Evolutionary conservation across 2,329 filamentous ascomycete genomes (phyloP).

Genomic region (Aspergillus ochraceoroseus): DNA sequence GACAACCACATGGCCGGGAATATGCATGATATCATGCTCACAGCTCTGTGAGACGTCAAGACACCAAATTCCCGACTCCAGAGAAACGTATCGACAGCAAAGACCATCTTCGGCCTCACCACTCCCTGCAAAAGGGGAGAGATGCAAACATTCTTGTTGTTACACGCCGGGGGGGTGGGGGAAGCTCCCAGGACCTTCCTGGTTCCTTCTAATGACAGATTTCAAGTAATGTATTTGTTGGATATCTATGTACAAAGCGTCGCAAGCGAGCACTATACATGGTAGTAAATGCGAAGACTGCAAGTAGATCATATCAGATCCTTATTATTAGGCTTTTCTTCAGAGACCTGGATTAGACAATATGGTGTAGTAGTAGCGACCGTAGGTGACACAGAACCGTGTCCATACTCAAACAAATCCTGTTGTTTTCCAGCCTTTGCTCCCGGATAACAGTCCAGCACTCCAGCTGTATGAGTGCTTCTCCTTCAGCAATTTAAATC

Average conservation of each 20-base stretch:
- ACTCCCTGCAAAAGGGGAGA: too few species aligned
- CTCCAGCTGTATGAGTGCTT: conserved; percentile 1
- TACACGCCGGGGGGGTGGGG: too few species aligned
- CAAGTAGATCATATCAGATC: conserved; percentile 1
- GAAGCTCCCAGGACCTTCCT: too few species aligned
- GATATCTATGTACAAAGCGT: conserved; percentile 8
- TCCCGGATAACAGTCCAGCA: conserved; percentile 18
- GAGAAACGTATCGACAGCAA: too few species aligned
- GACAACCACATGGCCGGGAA: too few species aligned
- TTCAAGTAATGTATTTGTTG: conserved; percentile 4
- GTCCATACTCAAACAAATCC: conserved; percentile 15
- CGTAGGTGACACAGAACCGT: conserved; percentile 20
- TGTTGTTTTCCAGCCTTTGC: conserved; percentile 17
- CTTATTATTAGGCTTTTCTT: conserved; percentile 10
- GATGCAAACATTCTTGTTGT: too few species aligned
- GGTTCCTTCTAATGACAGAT: too few species aligned
- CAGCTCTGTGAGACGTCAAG: too few species aligned
- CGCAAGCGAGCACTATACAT: background rate
- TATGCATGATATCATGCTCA: too few species aligned
- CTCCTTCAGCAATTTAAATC: conserved; percentile 12
- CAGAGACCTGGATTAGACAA: conserved; percentile 22
- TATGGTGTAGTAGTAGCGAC: conserved; percentile 24
- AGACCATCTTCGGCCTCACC: too few species aligned
- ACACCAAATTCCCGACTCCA: too few species aligned
- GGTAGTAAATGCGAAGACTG: background rate